Evolutionary conservation across 140 eudicot species (phyloP).

Genomic region (Oenanthe javanica): DNA sequence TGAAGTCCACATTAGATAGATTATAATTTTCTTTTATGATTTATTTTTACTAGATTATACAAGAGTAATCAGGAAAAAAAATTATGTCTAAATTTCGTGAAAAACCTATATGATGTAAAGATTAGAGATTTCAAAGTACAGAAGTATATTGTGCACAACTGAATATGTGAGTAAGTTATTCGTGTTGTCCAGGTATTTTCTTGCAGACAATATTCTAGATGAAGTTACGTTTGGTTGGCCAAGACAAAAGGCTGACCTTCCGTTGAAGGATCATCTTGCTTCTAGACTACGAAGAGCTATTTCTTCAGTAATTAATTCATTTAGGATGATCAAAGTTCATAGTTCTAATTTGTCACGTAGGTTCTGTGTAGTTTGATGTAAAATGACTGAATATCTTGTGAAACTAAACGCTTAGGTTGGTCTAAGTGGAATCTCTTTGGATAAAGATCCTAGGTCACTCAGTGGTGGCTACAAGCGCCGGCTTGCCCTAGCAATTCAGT

Average conservation of each 20-base stretch:
- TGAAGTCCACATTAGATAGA: not conserved
- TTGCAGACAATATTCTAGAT: conserved; percentile 77
- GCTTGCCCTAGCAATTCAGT: conserved; percentile 91
- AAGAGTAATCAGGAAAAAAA: not conserved
- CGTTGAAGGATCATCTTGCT: conserved; percentile 62
- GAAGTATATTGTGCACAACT: not conserved
- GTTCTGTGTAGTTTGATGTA: not conserved
- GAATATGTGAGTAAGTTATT: not conserved
- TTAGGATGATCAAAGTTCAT: not conserved
- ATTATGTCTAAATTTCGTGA: not conserved
- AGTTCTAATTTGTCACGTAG: conserved; percentile 1
- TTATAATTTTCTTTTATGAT: not conserved
- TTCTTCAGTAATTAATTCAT: conserved; percentile 42
- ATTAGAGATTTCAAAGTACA: not conserved
- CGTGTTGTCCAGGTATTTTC: conserved; percentile 52
- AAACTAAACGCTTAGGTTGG: conserved; percentile 61
- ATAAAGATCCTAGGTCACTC: conserved; percentile 81
- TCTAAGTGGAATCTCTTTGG: conserved; percentile 72
- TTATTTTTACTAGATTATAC: not conserved
- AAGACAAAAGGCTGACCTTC: conserved; percentile 56
- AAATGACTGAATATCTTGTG: conserved; percentile 8
- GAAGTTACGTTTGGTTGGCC: conserved; percentile 96
- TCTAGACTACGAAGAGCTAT: conserved; percentile 68
- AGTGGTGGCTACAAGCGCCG: conserved; percentile 99
- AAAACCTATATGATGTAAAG: not conserved